These are phyloP conservation scores for Vachellia pachyceras DNA, from an alignment of 306 rosid species.

Conservation along the genomic window DNA sequence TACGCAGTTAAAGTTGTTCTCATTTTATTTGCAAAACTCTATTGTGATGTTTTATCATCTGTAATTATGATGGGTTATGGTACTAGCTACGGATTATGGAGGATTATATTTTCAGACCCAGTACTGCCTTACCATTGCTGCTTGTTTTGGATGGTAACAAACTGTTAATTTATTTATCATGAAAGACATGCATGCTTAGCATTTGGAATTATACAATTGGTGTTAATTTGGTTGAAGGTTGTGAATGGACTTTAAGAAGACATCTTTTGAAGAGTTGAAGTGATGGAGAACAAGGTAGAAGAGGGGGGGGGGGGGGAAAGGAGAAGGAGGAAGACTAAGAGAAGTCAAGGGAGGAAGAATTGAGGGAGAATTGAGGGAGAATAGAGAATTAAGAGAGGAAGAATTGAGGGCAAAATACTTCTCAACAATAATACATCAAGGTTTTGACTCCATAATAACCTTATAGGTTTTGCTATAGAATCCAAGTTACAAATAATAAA, in stretches of 20 bases:
- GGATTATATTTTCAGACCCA: neutral
- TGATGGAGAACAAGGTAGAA: neutral
- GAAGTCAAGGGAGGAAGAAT: neutral
- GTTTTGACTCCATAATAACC: too few relatives aligned
- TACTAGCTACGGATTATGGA: neutral
- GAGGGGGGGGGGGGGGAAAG: neutral
- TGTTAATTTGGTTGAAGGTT: conserved; percentile 6
- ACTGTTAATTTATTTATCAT: conserved; percentile 5
- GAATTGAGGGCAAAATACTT: too few relatives aligned
- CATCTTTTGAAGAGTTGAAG: conserved; percentile 14
- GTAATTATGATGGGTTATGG: conserved; percentile 1
- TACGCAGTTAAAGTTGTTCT: conserved; percentile 18
- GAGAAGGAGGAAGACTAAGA: neutral
- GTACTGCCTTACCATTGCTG: neutral
- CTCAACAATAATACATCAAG: too few relatives aligned
- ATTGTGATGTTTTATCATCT: conserved; percentile 16
- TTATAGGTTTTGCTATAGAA: neutral
- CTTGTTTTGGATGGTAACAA: conserved; percentile 27
- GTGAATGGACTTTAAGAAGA: neutral
- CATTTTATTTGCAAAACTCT: conserved; percentile 21
- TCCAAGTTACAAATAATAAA: neutral
- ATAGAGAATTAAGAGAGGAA: too few relatives aligned
- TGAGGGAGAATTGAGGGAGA: too few relatives aligned
- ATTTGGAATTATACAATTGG: conserved; percentile 4
- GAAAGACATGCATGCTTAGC: conserved; percentile 13